phyloP scores from a whole-genome alignment of 371 early-diverging fungal species.

The Saksenaea vasiformis region DNA sequence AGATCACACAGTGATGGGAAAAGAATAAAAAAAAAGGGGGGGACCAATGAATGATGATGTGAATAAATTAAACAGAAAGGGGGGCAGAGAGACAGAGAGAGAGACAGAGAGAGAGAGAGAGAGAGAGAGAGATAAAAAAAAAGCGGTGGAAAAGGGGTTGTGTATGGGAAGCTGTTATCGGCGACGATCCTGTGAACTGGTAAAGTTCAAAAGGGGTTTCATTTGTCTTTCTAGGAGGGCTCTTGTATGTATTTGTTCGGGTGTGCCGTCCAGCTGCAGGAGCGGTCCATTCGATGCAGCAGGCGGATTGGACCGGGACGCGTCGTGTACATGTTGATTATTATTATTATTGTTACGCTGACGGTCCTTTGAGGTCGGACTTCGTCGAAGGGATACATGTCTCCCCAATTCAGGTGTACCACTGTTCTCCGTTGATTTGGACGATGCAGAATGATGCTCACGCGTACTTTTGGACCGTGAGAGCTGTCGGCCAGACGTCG shows the following conservation, averaged over 20 bases:
- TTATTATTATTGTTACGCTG: neutral
- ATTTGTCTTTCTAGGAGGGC: slow-evolving; percentile 42
- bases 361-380: slow-evolving; percentile 25
- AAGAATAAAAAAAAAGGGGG: neutral
- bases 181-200: slow-evolving; percentile 11
- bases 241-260: slow-evolving; percentile 43
- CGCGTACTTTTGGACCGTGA: slow-evolving; percentile 42
- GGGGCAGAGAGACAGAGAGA: neutral
- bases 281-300: slow-evolving; percentile 22
- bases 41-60: neutral
- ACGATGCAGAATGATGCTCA: slow-evolving; percentile 14
- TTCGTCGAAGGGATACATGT: slow-evolving; percentile 38
- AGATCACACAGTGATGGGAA: slow-evolving; percentile 1
- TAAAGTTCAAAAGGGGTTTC: slow-evolving; percentile 48
- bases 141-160: neutral
- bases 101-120: neutral
- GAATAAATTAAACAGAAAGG: neutral
- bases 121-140: neutral
- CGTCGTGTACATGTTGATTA: slow-evolving; percentile 21
- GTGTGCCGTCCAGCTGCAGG: slow-evolving; percentile 35
- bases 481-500: slow-evolving; percentile 8
- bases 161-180: too few relatives aligned
- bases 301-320: slow-evolving; percentile 34
- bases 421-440: neutral
- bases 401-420: slow-evolving; percentile 9